These are phyloP conservation scores for Panicum miliaceum DNA, from an alignment of 176 grass and related monocot species.

Conservation along the genomic window DNA sequence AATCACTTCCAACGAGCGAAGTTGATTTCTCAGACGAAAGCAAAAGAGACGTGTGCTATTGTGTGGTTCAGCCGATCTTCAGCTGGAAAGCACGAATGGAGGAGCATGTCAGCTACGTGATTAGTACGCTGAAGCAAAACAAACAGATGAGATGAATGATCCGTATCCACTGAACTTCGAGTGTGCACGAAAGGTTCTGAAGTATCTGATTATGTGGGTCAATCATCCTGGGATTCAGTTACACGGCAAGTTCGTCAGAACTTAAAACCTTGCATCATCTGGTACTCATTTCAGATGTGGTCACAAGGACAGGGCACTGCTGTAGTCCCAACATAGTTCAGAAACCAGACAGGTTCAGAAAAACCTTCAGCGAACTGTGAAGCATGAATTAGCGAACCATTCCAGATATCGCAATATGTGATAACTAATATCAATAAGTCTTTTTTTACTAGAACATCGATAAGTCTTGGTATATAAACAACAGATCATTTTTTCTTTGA, in stretches of 20 bases:
- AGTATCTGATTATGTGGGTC: neutral
- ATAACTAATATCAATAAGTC: neutral
- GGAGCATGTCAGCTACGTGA: neutral
- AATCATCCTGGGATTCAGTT: too few species aligned
- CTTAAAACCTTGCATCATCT: neutral
- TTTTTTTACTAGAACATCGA: too few species aligned
- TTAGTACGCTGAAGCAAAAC: neutral
- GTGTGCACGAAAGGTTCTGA: neutral
- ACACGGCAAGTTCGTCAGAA: neutral
- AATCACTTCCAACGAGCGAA: neutral
- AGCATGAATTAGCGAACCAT: neutral
- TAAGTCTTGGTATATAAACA: neutral
- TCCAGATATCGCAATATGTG: neutral
- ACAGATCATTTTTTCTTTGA: too few species aligned
- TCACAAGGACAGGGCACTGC: neutral
- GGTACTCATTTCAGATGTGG: neutral
- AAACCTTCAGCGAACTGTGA: neutral
- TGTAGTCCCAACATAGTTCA: neutral
- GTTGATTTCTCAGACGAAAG: neutral
- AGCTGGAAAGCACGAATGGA: neutral
- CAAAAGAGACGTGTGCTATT: neutral
- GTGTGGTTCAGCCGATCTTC: neutral
- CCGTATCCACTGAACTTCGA: neutral
- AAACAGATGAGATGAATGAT: neutral
- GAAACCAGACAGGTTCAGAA: neutral